A percentile compares a stretch with the other conserved stretches of the same genome.
These are phyloP conservation scores for Paramecium sexaurelia DNA, from an alignment of 73 alveolate species.

Conservation along the genomic window DNA sequence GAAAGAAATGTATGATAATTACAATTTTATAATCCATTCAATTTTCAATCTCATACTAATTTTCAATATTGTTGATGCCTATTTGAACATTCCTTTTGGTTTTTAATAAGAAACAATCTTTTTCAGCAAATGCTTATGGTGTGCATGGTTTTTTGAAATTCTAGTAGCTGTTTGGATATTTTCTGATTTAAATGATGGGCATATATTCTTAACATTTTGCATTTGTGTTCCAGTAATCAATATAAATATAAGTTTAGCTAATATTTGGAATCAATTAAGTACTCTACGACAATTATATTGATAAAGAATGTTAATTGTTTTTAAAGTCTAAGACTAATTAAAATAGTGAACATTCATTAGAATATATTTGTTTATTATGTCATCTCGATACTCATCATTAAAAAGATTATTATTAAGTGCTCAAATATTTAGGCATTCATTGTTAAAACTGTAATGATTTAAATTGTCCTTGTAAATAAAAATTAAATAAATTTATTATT, in stretches of 20 bases:
- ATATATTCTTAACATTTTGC: neutral
- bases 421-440: neutral
- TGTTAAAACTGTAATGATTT: neutral
- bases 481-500: neutral
- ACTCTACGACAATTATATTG: neutral
- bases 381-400: neutral
- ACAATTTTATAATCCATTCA: neutral
- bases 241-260: neutral
- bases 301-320: neutral
- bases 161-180: neutral
- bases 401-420: neutral
- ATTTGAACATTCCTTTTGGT: neutral
- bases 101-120: neutral
- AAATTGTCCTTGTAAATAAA: neutral
- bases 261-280: neutral
- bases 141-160: neutral
- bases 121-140: neutral
- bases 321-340: neutral
- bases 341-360: neutral
- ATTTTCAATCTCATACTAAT: neutral
- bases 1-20: neutral
- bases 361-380: neutral
- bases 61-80: neutral
- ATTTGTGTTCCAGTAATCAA: neutral
- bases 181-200: neutral